Evolutionary conservation across 768 basidiomycete species (phyloP).

Genomic region (Kwoniella sp.): DNA sequence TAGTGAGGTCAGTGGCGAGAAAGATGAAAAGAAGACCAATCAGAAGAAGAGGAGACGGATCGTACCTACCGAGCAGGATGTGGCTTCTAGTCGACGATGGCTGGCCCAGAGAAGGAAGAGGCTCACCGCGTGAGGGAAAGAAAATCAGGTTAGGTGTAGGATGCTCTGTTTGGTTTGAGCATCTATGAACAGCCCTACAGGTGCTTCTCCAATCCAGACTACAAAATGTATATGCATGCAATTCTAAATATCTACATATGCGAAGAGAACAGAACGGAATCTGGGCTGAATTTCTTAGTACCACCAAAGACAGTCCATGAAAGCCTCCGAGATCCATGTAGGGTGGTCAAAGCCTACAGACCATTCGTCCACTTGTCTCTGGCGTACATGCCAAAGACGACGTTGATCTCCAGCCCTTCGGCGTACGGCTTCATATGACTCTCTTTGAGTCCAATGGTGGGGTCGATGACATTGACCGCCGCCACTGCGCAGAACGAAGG

Average conservation of each 20-base stretch:
- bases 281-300: no score
- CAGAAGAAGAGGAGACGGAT: constrained; percentile 7
- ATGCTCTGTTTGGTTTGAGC: no score
- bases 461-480: constrained; percentile 51
- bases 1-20: background rate
- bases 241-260: background rate
- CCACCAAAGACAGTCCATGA: no score
- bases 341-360: background rate
- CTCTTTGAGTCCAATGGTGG: constrained; percentile 24
- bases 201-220: constrained; percentile 5
- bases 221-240: constrained; percentile 13
- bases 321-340: no score
- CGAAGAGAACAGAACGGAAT: no score
- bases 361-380: constrained; percentile 39
- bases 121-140: constrained; percentile 5
- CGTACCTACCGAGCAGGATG: constrained; percentile 39
- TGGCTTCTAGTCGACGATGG: constrained; percentile 29
- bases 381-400: constrained; percentile 51
- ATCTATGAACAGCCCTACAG: no score
- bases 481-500: constrained; percentile 30
- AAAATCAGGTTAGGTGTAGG: no score
- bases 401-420: constrained; percentile 39
- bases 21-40: background rate
- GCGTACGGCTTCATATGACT: constrained; percentile 44
- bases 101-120: constrained; percentile 26